phyloP scores from a whole-genome alignment of 2,329 filamentous ascomycete species.

The Samsoniella hepiali region DNA sequence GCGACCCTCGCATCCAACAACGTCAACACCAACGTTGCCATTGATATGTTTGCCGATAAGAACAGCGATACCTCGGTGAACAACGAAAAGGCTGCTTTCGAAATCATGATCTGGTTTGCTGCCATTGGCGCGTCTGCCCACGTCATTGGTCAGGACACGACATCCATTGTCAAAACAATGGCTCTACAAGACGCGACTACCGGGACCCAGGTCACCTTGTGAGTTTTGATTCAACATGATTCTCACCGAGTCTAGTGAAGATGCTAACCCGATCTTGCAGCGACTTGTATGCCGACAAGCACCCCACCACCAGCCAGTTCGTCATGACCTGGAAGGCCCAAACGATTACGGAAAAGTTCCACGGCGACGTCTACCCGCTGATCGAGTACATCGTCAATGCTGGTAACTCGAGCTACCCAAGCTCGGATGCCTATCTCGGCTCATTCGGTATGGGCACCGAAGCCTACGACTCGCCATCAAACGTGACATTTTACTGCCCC shows the following conservation, averaged over 20 bases:
- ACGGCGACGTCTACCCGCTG: conserved; percentile 45
- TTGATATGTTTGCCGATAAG: conserved; percentile 56
- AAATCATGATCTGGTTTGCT: conserved; percentile 58
- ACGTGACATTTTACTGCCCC: conserved; percentile 48
- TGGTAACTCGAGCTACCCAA: conserved; percentile 36
- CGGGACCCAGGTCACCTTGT: conserved; percentile 33
- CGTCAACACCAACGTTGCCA: conserved; percentile 53
- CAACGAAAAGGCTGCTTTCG: conserved; percentile 43
- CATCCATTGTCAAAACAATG: conserved; percentile 30
- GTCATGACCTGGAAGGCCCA: conserved; percentile 50
- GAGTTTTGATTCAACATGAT: conserved; percentile 22
- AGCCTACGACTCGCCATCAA: conserved; percentile 39
- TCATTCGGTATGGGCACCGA: conserved; percentile 52
- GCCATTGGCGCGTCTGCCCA: conserved; percentile 44
- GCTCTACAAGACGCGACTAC: conserved; percentile 37
- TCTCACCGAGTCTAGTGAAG: neutral
- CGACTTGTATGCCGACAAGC: conserved; percentile 41
- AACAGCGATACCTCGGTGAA: conserved; percentile 39
- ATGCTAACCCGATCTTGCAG: conserved; percentile 27
- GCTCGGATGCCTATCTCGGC: conserved; percentile 45
- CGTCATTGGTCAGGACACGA: conserved; percentile 41
- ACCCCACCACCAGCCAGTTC: conserved; percentile 35
- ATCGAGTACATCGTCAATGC: conserved; percentile 39
- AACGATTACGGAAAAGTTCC: conserved; percentile 37
- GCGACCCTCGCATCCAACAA: conserved; percentile 33